Evolutionary conservation across 148 eudicot species (phyloP).

Genomic region (Fagopyrum esculentum): DNA sequence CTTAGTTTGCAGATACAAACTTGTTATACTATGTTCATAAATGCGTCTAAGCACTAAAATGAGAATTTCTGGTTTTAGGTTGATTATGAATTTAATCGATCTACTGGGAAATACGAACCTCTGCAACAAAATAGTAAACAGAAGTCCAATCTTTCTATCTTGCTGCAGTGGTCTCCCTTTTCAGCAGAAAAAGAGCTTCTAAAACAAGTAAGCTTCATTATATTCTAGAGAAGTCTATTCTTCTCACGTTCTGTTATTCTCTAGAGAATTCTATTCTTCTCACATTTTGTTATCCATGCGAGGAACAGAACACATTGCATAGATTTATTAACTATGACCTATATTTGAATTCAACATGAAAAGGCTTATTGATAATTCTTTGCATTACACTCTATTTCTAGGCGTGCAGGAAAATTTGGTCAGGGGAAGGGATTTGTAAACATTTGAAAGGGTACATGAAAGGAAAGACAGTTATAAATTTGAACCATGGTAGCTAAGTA

Average conservation of each 20-base stretch:
- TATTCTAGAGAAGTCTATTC: not conserved
- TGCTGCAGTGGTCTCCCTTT: slow-evolving; percentile 85
- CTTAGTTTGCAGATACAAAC: not conserved
- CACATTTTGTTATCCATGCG: not conserved
- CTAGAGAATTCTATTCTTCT: not conserved
- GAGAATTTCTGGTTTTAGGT: slow-evolving; percentile 35
- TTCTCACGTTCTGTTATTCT: not conserved
- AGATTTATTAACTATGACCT: not conserved
- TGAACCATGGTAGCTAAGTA: no score
- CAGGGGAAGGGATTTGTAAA: not conserved
- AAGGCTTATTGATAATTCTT: not conserved
- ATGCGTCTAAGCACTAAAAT: not conserved
- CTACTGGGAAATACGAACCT: slow-evolving; percentile 38
- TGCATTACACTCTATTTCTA: not conserved
- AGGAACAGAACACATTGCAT: not conserved
- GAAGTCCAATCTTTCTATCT: slow-evolving; percentile 44
- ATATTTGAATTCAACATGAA: not conserved
- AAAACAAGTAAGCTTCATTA: slow-evolving; percentile 48
- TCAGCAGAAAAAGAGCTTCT: slow-evolving; percentile 57
- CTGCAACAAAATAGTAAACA: slow-evolving; percentile 27
- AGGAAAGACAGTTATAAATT: not conserved
- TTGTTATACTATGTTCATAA: not conserved
- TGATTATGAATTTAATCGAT: slow-evolving; percentile 54
- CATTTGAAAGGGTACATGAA: not conserved
- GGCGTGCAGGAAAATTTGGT: not conserved